Conservation (phyloP, 441 rosid species). For the Macaranga tanarius region DNA sequence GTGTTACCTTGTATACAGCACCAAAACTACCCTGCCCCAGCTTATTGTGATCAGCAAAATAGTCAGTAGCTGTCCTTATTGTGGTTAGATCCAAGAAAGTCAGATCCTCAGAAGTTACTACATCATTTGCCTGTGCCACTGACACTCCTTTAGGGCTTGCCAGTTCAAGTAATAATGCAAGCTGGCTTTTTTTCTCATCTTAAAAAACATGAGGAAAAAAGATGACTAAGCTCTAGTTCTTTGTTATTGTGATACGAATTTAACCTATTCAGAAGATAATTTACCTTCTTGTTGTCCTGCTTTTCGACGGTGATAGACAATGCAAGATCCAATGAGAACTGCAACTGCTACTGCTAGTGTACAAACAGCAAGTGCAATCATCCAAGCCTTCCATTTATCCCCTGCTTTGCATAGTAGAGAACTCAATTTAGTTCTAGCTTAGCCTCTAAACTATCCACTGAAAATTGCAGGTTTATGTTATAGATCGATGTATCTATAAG, state of each 20-base stretch:
- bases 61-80: constrained; percentile 40
- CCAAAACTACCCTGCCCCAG: constrained; percentile 84
- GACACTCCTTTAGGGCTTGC: constrained; percentile 19
- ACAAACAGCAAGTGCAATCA: not conserved
- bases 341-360: not conserved
- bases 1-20: constrained; percentile 64
- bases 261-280: not conserved
- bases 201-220: not conserved
- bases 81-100: constrained; percentile 28
- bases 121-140: constrained; percentile 22
- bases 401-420: constrained; percentile 13
- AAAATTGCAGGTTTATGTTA: not conserved
- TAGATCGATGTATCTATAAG: not conserved
- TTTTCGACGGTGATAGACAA: not conserved
- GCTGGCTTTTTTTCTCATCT: constrained; percentile 30
- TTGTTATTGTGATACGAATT: not conserved
- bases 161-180: constrained; percentile 22
- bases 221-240: not conserved
- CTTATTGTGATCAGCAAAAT: constrained; percentile 45
- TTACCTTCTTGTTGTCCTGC: constrained; percentile 12
- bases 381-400: constrained; percentile 17
- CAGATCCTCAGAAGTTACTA: constrained; percentile 31
- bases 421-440: not conserved
- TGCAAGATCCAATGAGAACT: constrained; percentile 4
- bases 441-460: not conserved